Percentiles rank a stretch among this genome's conserved stretches.
phyloP scores from a whole-genome alignment of 2,329 filamentous ascomycete genomes.

The Botrytis pseudocinerea region DNA sequence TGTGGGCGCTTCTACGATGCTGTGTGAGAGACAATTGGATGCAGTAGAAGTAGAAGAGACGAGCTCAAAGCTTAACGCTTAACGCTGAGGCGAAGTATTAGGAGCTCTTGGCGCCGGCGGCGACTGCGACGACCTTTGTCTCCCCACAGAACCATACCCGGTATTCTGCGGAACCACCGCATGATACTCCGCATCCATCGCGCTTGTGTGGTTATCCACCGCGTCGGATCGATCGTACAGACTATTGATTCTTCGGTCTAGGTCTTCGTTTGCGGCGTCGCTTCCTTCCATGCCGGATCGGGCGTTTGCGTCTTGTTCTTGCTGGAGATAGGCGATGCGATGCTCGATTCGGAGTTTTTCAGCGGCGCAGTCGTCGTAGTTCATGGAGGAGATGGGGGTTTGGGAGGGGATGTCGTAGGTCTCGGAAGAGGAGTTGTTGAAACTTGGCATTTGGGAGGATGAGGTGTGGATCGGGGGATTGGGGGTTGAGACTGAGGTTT shows the following conservation, averaged over 20 bases:
- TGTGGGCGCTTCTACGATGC: not conserved
- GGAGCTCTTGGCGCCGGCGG: not conserved
- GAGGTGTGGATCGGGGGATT: not conserved
- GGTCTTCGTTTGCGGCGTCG: no score
- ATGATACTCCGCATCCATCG: not conserved
- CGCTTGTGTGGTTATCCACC: accelerated
- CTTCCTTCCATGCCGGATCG: no score
- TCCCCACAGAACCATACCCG: not conserved
- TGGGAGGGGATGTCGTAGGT: no score
- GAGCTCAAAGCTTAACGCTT: no score
- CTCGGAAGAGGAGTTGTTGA: no score
- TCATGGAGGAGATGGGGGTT: not conserved
- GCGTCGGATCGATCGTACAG: accelerated
- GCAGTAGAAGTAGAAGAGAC: not conserved
- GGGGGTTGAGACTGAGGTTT: not conserved
- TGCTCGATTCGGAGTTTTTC: no score
- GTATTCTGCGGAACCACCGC: accelerated
- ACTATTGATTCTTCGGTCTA: no score
- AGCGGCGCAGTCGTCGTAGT: no score
- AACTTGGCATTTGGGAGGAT: not conserved
- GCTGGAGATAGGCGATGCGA: no score
- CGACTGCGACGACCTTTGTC: not conserved
- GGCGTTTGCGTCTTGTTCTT: no score
- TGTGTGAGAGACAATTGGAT: not conserved
- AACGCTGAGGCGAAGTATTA: not conserved